These are phyloP conservation scores for Boletus fagicola DNA, from an alignment of 768 basidiomycete genomes.

Conservation along the genomic window DNA sequence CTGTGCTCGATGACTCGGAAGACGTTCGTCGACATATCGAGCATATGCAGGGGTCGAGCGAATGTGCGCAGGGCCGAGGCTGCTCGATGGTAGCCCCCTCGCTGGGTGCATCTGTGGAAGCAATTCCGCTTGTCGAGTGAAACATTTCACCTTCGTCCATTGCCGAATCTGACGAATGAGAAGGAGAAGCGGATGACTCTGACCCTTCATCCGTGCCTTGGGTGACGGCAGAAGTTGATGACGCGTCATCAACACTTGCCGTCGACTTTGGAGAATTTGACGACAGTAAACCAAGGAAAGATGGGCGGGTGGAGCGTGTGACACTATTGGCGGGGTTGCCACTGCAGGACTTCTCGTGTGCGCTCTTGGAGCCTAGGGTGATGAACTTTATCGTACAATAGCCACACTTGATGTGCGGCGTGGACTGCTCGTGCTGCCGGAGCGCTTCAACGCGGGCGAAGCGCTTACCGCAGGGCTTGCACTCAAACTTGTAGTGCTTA, in stretches of 20 bases:
- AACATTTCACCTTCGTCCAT: slow-evolving; percentile 10
- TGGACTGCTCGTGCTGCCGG: neutral
- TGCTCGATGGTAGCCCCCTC: neutral
- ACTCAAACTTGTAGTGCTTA: slow-evolving; percentile 6
- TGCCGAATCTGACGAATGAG: slow-evolving; percentile 4
- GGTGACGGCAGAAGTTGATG: neutral
- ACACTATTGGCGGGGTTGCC: slow-evolving; percentile 1
- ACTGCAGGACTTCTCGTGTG: slow-evolving; percentile 9
- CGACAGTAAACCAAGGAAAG: too few relatives aligned
- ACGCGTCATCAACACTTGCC: neutral
- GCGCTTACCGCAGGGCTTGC: neutral
- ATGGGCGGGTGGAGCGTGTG: too few relatives aligned
- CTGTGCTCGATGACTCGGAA: neutral
- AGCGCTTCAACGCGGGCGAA: neutral
- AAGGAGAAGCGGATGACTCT: neutral
- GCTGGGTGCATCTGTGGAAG: neutral
- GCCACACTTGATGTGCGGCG: slow-evolving; percentile 4
- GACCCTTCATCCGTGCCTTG: neutral
- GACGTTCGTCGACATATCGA: slow-evolving; percentile 7
- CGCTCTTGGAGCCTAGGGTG: neutral
- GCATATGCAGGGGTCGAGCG: neutral
- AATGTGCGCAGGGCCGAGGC: neutral
- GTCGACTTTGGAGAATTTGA: neutral
- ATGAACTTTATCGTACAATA: neutral
- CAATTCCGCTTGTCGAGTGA: slow-evolving; percentile 1